phyloP scores from a whole-genome alignment of 345 rosid genomes.

The Hypericum perforatum region DNA sequence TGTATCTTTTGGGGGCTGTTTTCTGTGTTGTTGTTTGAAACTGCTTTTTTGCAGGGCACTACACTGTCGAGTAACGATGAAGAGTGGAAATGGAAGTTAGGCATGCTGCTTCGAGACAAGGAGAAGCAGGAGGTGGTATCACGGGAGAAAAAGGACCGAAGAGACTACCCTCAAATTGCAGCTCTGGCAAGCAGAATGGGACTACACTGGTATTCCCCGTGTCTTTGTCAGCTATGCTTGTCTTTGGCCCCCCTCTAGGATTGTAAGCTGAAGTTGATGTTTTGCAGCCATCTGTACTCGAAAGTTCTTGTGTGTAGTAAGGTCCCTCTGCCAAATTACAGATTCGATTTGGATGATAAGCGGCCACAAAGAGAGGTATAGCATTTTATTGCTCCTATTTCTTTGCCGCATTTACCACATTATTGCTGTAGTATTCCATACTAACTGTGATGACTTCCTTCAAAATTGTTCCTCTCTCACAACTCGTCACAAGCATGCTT shows the following conservation, averaged over 20 bases:
- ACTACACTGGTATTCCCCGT: slow-evolving; percentile 50
- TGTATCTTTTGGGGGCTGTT: not conserved
- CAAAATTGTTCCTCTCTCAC: too few species aligned
- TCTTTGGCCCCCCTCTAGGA: slow-evolving; percentile 2
- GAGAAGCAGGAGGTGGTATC: slow-evolving; percentile 64
- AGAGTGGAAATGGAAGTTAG: slow-evolving; percentile 64
- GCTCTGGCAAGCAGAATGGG: slow-evolving; percentile 66
- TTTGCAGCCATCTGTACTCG: slow-evolving; percentile 66
- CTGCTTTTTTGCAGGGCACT: slow-evolving; percentile 29
- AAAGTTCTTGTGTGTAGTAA: slow-evolving; percentile 83
- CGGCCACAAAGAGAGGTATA: slow-evolving; percentile 89
- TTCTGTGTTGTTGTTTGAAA: slow-evolving; percentile 2
- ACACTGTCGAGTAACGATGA: slow-evolving; percentile 29
- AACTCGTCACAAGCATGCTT: too few species aligned
- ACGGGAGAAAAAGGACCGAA: slow-evolving; percentile 76
- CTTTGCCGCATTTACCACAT: too few species aligned
- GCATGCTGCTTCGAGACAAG: slow-evolving; percentile 39
- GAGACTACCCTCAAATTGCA: slow-evolving; percentile 63
- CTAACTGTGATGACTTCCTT: too few species aligned
- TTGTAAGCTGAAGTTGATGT: slow-evolving; percentile 16
- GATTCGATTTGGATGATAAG: slow-evolving; percentile 88
- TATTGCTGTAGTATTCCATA: too few species aligned
- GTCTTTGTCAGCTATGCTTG: slow-evolving; percentile 7
- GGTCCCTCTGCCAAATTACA: slow-evolving; percentile 84
- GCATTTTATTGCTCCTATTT: not conserved